These are phyloP conservation scores for Collybiopsis confluens DNA, from an alignment of 768 basidiomycete genomes.

Conservation along the genomic window DNA sequence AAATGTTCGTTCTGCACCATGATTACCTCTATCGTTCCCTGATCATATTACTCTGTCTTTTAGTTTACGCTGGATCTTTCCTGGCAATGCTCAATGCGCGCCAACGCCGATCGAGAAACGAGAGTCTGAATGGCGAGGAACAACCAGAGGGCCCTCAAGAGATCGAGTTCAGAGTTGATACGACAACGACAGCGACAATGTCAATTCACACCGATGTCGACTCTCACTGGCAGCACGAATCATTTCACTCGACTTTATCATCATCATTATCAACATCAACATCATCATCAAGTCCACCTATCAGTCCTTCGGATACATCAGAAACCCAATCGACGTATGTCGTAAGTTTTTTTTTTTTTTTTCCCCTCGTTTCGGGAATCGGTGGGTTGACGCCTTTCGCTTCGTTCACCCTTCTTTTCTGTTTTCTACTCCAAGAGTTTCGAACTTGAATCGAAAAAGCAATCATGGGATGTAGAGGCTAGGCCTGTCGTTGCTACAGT, in stretches of 20 bases:
- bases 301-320: not conserved
- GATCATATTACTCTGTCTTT: not conserved
- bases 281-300: not conserved
- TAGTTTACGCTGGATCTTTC: slow-evolving; percentile 48
- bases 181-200: not conserved
- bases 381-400: too few relatives aligned
- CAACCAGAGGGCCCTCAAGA: not conserved
- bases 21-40: not conserved
- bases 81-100: slow-evolving; percentile 38
- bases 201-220: not conserved
- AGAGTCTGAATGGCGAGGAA: too few relatives aligned
- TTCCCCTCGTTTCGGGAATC: too few relatives aligned
- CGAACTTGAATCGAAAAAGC: too few relatives aligned
- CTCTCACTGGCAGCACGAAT: not conserved
- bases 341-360: not conserved
- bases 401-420: too few relatives aligned
- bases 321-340: not conserved
- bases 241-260: not conserved
- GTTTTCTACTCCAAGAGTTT: too few relatives aligned
- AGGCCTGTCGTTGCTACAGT: too few relatives aligned
- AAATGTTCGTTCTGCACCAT: slow-evolving; percentile 28
- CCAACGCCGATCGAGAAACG: slow-evolving; percentile 14
- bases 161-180: slow-evolving; percentile 7
- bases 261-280: too few relatives aligned
- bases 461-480: too few relatives aligned